Conservation (phyloP, 1,284 basidiomycete genomes). For the Testicularia cyperi region DNA sequence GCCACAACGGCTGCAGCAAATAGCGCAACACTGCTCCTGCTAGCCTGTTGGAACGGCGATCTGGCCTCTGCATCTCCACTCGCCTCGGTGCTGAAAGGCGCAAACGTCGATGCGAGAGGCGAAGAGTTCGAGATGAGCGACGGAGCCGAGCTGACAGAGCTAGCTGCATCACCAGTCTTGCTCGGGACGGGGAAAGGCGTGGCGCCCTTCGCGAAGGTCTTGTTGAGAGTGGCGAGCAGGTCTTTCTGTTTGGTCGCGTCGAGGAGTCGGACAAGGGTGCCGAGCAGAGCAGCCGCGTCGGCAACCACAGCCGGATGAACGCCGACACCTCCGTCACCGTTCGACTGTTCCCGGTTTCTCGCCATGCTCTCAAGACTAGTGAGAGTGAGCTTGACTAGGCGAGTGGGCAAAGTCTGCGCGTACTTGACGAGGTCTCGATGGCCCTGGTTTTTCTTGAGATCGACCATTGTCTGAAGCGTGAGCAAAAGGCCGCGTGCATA, state of each 20-base stretch:
- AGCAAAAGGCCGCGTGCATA: slow-evolving; percentile 53
- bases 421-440: slow-evolving; percentile 43
- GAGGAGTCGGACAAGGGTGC: slow-evolving; percentile 37
- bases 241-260: slow-evolving; percentile 28
- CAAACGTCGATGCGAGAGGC: not conserved
- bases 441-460: slow-evolving; percentile 36
- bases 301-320: slow-evolving; percentile 33
- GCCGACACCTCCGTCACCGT: slow-evolving; percentile 12
- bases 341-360: not conserved
- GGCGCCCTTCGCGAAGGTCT: slow-evolving; percentile 13
- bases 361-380: slow-evolving; percentile 3
- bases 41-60: slow-evolving; percentile 2
- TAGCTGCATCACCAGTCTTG: too few species aligned
- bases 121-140: slow-evolving; percentile 2
- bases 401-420: slow-evolving; percentile 32
- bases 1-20: slow-evolving; percentile 27
- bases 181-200: slow-evolving; percentile 6
- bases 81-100: not conserved
- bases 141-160: not conserved
- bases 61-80: too few species aligned
- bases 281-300: slow-evolving; percentile 37
- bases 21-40: slow-evolving; percentile 14
- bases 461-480: slow-evolving; percentile 49
- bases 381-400: slow-evolving; percentile 34
- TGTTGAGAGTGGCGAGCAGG: slow-evolving; percentile 28